These are phyloP conservation scores for Plasmodium knowlesi DNA, from an alignment of 169 alveolate genomes.

Conservation along the genomic window DNA sequence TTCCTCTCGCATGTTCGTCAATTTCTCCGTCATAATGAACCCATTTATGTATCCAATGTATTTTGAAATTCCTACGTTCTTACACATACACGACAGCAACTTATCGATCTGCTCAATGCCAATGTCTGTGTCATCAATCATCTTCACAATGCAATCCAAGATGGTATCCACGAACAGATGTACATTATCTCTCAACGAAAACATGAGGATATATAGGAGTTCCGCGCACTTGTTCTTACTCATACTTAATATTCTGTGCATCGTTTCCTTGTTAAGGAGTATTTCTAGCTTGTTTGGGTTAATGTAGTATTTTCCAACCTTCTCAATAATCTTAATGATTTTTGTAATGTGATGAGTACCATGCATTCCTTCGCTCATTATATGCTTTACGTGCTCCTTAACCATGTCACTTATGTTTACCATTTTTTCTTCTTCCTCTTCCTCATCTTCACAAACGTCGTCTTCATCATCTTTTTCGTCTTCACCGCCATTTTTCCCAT, in stretches of 20 bases:
- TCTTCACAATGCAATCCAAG: constrained; percentile 18
- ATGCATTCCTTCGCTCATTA: constrained; percentile 13
- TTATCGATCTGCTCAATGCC: constrained; percentile 41
- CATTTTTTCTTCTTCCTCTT: constrained; percentile 68
- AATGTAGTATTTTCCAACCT: constrained; percentile 51
- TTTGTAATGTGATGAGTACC: background rate
- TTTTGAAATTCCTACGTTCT: constrained; percentile 55
- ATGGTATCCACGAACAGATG: constrained; percentile 26
- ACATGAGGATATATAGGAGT: constrained; percentile 27
- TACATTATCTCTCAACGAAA: constrained; percentile 55
- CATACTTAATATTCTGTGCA: constrained; percentile 13
- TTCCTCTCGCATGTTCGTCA: constrained; percentile 7
- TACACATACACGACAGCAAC: constrained; percentile 43
- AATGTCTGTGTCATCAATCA: constrained; percentile 44
- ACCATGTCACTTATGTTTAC: constrained; percentile 30
- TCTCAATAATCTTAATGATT: constrained; percentile 54
- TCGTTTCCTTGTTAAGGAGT: constrained; percentile 14
- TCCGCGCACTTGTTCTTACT: constrained; percentile 60
- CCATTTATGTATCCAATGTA: constrained; percentile 48
- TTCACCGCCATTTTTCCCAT: background rate
- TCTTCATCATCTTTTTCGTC: background rate
- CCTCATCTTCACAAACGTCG: background rate
- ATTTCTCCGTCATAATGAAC: constrained; percentile 28
- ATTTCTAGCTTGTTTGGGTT: constrained; percentile 52
- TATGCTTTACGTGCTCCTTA: constrained; percentile 13